These are phyloP conservation scores for Sporothrix humicola DNA, from an alignment of 2,329 filamentous ascomycete genomes.

Conservation along the genomic window DNA sequence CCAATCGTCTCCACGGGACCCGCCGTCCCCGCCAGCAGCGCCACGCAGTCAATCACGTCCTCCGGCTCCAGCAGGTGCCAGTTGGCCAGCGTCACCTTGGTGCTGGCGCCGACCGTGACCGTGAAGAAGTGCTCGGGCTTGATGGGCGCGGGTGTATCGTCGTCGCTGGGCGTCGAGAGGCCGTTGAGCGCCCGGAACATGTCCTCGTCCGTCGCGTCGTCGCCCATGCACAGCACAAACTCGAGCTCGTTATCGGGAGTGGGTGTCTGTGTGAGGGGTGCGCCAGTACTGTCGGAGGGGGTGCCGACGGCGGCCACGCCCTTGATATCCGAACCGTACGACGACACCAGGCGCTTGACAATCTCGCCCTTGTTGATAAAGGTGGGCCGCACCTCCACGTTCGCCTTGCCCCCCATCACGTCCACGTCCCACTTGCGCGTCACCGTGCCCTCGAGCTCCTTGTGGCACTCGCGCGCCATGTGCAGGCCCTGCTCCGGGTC, in stretches of 20 bases:
- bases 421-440: constrained; percentile 86
- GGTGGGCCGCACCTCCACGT: constrained; percentile 92
- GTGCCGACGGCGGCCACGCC: constrained; percentile 40
- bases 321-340: constrained; percentile 62
- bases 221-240: constrained; percentile 88
- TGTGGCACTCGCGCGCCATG: constrained; percentile 80
- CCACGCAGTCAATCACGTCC: constrained; percentile 77
- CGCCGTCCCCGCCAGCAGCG: constrained; percentile 59
- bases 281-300: constrained; percentile 38
- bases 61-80: constrained; percentile 89
- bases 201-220: constrained; percentile 98
- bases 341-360: constrained; percentile 77
- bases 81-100: constrained; percentile 86
- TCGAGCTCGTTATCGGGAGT: constrained; percentile 65
- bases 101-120: constrained; percentile 88
- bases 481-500: constrained; percentile 84
- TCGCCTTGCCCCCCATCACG: constrained; percentile 96
- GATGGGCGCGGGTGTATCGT: constrained; percentile 56
- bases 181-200: constrained; percentile 82
- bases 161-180: constrained; percentile 49
- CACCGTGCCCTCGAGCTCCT: constrained; percentile 78
- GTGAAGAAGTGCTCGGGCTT: constrained; percentile 77
- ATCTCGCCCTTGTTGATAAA: constrained; percentile 99
- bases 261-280: constrained; percentile 45
- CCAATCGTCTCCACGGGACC: constrained; percentile 47